Evolutionary conservation across 2,329 filamentous ascomycete species (phyloP).

Genomic region (Colletotrichum liriopes): DNA sequence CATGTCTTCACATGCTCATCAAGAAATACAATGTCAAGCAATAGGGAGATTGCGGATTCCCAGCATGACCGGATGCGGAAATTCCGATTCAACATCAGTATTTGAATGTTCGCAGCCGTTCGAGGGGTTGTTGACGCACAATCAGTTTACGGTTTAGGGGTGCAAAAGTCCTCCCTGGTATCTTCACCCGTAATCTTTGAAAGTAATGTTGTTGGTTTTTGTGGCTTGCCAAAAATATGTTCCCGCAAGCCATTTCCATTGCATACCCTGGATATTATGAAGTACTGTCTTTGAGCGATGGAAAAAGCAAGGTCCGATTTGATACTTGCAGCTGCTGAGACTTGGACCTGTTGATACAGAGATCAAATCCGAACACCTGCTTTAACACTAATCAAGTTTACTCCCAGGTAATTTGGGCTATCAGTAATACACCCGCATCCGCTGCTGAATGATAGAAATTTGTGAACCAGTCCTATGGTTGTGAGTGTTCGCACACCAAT

Average conservation of each 20-base stretch:
- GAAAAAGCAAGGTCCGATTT: too few relatives aligned
- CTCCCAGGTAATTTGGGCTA: too few relatives aligned
- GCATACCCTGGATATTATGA: too few relatives aligned
- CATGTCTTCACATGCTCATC: neutral
- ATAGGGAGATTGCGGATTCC: neutral
- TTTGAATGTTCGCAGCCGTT: slow-evolving; percentile 13
- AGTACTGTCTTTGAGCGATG: too few relatives aligned
- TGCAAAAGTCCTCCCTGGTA: neutral
- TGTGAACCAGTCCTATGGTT: too few relatives aligned
- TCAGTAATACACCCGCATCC: neutral
- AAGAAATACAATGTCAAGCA: neutral
- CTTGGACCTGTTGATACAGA: neutral
- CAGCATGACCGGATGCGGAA: slow-evolving; percentile 8
- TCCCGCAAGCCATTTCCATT: neutral
- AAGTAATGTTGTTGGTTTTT: neutral
- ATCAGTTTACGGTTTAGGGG: neutral
- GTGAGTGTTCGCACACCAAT: neutral
- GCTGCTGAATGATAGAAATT: neutral
- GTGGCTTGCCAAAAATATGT: neutral
- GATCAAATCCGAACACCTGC: too few relatives aligned
- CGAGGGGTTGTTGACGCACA: neutral
- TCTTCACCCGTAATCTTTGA: neutral
- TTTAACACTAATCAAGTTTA: too few relatives aligned
- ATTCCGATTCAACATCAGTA: neutral
- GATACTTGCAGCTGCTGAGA: neutral